Conservation (phyloP, 495 filamentous ascomycete species). For the Aspergillus bertholletiae region DNA sequence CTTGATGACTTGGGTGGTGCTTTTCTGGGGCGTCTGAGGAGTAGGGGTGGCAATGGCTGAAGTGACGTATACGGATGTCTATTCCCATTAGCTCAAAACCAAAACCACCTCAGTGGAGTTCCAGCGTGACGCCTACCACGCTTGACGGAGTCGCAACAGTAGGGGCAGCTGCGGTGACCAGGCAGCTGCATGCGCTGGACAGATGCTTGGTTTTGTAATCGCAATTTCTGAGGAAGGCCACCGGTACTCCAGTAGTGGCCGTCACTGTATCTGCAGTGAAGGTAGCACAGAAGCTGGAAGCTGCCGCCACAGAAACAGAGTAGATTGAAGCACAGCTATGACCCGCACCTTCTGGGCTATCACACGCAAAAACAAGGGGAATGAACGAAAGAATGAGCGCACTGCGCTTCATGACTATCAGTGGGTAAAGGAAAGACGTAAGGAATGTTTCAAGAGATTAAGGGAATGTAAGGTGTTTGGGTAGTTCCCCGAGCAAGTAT, state of each 20-base stretch:
- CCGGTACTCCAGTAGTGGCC: slow-evolving; percentile 22
- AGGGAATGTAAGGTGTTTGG: not conserved
- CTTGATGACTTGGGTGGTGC: slow-evolving; percentile 9
- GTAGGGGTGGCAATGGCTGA: not conserved
- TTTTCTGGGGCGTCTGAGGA: slow-evolving; percentile 3
- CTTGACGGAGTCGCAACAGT: slow-evolving; percentile 2
- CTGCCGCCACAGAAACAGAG: slow-evolving; percentile 23
- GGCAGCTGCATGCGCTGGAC: slow-evolving; percentile 30
- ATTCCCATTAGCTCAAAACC: not conserved
- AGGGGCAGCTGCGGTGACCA: slow-evolving; percentile 16
- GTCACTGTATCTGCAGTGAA: slow-evolving; percentile 27
- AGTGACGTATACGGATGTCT: not conserved
- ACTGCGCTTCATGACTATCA: slow-evolving; percentile 24
- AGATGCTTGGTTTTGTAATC: slow-evolving; percentile 23
- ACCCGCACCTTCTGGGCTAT: slow-evolving; percentile 16
- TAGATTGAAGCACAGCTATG: slow-evolving; percentile 29
- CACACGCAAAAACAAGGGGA: slow-evolving; percentile 26
- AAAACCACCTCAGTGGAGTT: not conserved
- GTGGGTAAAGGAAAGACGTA: slow-evolving; percentile 27
- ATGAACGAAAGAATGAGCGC: slow-evolving; percentile 27
- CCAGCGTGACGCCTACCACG: not conserved
- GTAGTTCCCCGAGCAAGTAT: not conserved
- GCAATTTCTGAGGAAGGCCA: slow-evolving; percentile 21
- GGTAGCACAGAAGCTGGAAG: slow-evolving; percentile 26
- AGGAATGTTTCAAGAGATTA: slow-evolving; percentile 13